Base-by-base conservation (phyloP, 116 monocot species). In the Dioscorea cayenensis region DNA sequence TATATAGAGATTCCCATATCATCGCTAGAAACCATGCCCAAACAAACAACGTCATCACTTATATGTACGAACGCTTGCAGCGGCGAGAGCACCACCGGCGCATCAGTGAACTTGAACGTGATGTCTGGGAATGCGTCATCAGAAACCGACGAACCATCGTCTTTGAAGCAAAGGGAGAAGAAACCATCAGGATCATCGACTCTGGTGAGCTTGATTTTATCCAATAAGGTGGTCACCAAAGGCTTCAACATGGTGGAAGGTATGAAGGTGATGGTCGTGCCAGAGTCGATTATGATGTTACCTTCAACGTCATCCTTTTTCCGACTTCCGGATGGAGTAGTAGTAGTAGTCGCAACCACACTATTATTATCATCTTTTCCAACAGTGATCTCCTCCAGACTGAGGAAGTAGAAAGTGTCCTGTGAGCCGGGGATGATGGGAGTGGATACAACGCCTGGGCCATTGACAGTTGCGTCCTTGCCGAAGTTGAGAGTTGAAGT, bases 211-310 rank as follows among this genome's bases (percentile, higher is more conserved):
- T 38, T 58, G 32, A 86, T 20, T 0, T 18, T n/a, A 11, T 27
- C 27, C 6, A 21, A 8, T 21, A 85, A 28, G 0, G 8, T 8
- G 0, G 36, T 0, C 0, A 6, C 51, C 32, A 89, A 11, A 8
- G 28, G n/a, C 12, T 62, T 7, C 51, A 82, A 8, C 28, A 69
- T 13, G 0, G 48, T 22, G 6, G 58, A 20, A 10, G 67, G 63
- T 1, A 90, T 64, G 12, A 73, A 19, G 0, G 77, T 86, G 23
- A 90, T 28, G 11, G 75, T 81, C 29, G 90, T 82, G 12, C 89
- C 86, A 7, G 86, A 90, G 62, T 90, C 86, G 43, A 90, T 76
- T 13, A 90, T 70, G 55, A 86, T 83, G 23, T 82, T 77, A 8
- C 82, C 70, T 3, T 2, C 55, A 16, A 55, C 43, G 14, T 2